Evolutionary conservation across 1,139 yeast species (phyloP).

Genomic region (Scheffersomyces insectosa): DNA sequence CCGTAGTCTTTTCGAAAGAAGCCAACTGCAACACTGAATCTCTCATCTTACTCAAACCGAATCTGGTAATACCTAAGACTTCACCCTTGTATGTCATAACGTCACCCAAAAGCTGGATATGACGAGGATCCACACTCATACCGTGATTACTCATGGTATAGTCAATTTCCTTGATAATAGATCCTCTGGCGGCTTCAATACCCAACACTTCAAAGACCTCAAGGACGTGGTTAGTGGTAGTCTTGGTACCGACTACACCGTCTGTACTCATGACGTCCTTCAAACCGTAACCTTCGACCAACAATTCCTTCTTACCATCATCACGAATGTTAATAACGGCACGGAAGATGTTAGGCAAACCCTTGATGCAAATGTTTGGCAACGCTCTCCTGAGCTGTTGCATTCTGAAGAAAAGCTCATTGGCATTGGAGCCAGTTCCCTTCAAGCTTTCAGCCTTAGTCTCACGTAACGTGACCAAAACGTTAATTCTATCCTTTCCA

Average conservation of each 20-base stretch:
- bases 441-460: constrained; percentile 39
- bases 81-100: constrained; percentile 99
- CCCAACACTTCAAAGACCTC: constrained; percentile 91
- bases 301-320: constrained; percentile 81
- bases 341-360: constrained; percentile 85
- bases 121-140: constrained; percentile 99
- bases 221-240: constrained; percentile 87
- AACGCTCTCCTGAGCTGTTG: constrained; percentile 84
- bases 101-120: constrained; percentile 93
- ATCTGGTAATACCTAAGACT: constrained; percentile 95
- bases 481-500: constrained; percentile 71
- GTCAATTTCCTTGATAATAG: constrained; percentile 92
- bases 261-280: constrained; percentile 97
- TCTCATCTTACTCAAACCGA: constrained; percentile 97
- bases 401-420: constrained; percentile 81
- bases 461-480: constrained; percentile 66
- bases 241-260: constrained; percentile 88
- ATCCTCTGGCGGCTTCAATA: constrained; percentile 94
- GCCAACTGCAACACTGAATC: constrained; percentile 97
- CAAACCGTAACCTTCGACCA: constrained; percentile 97
- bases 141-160: constrained; percentile 99
- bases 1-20: constrained; percentile 97
- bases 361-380: constrained; percentile 89
- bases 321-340: constrained; percentile 94
- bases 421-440: constrained; percentile 48